phyloP scores from a whole-genome alignment of 805 yeast species.

The Candida vaughaniae region DNA sequence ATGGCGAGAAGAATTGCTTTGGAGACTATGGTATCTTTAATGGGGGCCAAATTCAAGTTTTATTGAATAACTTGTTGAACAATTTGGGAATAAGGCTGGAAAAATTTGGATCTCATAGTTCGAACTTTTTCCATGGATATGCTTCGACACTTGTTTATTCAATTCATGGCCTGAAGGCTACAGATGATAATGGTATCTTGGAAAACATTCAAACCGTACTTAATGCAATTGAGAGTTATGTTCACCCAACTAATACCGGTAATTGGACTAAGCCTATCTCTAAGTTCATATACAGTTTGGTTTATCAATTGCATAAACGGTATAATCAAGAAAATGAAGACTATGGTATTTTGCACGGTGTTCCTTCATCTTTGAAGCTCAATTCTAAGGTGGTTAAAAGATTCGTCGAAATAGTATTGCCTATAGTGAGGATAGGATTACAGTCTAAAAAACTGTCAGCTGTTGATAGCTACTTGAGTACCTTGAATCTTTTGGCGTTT shows the following conservation, averaged over 20 bases:
- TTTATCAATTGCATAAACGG: slow-evolving; percentile 61
- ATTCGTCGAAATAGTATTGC: slow-evolving; percentile 55
- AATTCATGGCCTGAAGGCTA: slow-evolving; percentile 48
- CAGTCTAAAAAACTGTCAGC: slow-evolving; percentile 66
- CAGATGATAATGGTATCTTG: slow-evolving; percentile 46
- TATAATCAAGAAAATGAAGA: slow-evolving; percentile 46
- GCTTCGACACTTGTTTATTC: slow-evolving; percentile 57
- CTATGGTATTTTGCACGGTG: slow-evolving; percentile 21
- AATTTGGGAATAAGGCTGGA: slow-evolving; percentile 47
- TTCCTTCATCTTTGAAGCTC: slow-evolving; percentile 34
- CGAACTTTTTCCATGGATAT: slow-evolving; percentile 42
- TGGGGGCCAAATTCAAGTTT: slow-evolving; percentile 55
- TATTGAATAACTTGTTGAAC: slow-evolving; percentile 54
- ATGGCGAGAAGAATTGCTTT: slow-evolving; percentile 16
- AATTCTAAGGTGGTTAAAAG: slow-evolving; percentile 29
- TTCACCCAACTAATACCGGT: slow-evolving; percentile 92
- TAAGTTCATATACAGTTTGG: slow-evolving; percentile 58
- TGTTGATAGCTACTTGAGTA: slow-evolving; percentile 55
- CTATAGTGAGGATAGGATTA: slow-evolving; percentile 64
- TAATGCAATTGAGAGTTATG: slow-evolving; percentile 75
- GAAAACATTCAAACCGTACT: slow-evolving; percentile 53
- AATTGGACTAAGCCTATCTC: slow-evolving; percentile 79
- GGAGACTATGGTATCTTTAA: slow-evolving; percentile 65
- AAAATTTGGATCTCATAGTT: slow-evolving; percentile 44
- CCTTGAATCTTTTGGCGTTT: slow-evolving; percentile 63